Evolutionary conservation across 495 filamentous ascomycete genomes (phyloP).

Genomic region (Thozetella sp.): DNA sequence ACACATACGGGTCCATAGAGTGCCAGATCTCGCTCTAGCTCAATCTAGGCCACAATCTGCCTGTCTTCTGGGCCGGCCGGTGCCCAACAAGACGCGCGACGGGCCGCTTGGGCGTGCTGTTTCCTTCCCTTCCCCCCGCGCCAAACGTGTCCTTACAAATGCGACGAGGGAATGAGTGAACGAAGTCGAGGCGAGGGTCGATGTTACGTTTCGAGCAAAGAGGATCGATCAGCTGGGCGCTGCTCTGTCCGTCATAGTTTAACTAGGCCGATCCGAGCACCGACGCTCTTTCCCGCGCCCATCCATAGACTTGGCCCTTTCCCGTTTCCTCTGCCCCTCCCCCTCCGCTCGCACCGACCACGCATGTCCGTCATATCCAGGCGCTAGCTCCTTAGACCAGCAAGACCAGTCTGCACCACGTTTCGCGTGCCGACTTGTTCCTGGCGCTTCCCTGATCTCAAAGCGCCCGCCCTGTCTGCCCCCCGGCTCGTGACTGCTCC

Average conservation of each 20-base stretch:
- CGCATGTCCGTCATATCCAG: not conserved
- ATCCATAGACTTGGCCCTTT: not conserved
- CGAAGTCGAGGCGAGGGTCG: too few relatives aligned
- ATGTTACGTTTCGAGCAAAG: too few relatives aligned
- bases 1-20: too few relatives aligned
- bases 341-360: not conserved
- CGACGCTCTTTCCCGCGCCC: not conserved
- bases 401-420: not conserved
- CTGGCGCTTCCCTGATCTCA: not conserved
- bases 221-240: too few relatives aligned
- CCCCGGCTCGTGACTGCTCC: not conserved
- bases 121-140: too few relatives aligned
- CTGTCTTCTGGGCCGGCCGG: not conserved
- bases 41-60: not conserved
- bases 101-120: too few relatives aligned
- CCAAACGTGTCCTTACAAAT: too few relatives aligned
- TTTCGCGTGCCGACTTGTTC: not conserved
- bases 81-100: not conserved
- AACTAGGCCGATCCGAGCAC: too few relatives aligned
- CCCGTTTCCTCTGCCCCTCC: not conserved
- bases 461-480: not conserved
- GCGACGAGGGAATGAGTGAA: too few relatives aligned
- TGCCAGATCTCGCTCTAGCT: not conserved
- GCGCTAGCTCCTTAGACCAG: not conserved
- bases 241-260: too few relatives aligned